Conservation (phyloP, 129 eudicot genomes). For the Gnaphalium uliginosum region DNA sequence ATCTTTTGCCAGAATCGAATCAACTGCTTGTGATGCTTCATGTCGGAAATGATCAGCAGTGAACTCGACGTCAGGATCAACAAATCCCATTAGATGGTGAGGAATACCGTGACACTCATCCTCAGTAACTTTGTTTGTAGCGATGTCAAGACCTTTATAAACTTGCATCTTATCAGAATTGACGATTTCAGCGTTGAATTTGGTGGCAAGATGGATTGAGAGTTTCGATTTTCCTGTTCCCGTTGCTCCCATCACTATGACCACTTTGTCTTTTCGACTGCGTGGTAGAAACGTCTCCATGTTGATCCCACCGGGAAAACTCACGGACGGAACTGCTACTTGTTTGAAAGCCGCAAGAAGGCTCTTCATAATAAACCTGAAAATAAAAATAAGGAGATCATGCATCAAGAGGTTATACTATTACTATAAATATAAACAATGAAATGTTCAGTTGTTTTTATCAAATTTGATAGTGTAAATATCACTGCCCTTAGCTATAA, state of each 20-base stretch:
- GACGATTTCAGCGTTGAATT: constrained; percentile 53
- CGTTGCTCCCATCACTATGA: constrained; percentile 65
- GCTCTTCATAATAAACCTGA: constrained; percentile 16
- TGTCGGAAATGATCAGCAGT: constrained; percentile 39
- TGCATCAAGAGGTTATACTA: not conserved
- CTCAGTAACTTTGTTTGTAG: constrained; percentile 62
- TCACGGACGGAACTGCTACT: constrained; percentile 45
- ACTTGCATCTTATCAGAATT: constrained; percentile 73
- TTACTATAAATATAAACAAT: too few species aligned
- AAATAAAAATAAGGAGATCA: not conserved
- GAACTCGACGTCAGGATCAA: constrained; percentile 50
- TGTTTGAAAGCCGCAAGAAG: constrained; percentile 44
- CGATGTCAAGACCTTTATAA: constrained; percentile 57
- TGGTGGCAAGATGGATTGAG: constrained; percentile 58
- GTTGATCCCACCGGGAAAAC: constrained; percentile 48
- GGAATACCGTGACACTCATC: constrained; percentile 56
- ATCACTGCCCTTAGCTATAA: too few species aligned
- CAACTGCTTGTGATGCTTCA: constrained; percentile 47
- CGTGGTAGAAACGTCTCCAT: constrained; percentile 41
- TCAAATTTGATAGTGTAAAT: too few species aligned
- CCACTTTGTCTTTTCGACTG: constrained; percentile 49
- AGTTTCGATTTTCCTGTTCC: constrained; percentile 75
- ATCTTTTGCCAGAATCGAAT: constrained; percentile 40
- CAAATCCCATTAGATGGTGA: constrained; percentile 57
- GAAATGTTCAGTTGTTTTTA: too few species aligned